phyloP scores from a whole-genome alignment of 2,329 filamentous ascomycete species.

The Fusarium setosum region DNA sequence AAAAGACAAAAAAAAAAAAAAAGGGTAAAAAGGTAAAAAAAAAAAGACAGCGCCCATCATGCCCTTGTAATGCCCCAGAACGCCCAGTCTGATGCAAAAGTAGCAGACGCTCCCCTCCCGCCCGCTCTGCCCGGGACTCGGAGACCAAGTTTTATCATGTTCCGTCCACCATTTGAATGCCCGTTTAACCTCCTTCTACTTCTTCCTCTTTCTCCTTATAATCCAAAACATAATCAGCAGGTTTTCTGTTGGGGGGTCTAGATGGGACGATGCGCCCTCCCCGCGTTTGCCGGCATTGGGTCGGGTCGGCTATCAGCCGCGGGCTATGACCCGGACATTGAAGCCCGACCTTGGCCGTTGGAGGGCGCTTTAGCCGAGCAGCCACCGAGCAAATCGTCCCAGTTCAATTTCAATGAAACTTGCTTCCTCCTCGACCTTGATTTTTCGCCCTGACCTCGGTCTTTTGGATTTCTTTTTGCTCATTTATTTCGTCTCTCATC shows the following conservation, averaged over 20 bases:
- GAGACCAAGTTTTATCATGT: constrained; percentile 30
- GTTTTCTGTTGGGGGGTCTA: too few relatives aligned
- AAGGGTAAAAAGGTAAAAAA: constrained; percentile 7
- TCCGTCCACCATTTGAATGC: constrained; percentile 16
- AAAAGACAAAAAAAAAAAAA: not conserved
- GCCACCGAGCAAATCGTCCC: constrained; percentile 25
- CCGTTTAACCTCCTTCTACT: not conserved
- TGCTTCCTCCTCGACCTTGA: constrained; percentile 17
- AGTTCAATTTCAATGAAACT: constrained; percentile 7
- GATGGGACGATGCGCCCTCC: not conserved
- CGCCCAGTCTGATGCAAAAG: constrained; percentile 46
- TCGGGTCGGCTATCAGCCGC: constrained; percentile 31
- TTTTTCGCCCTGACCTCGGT: not conserved
- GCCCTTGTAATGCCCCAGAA: constrained; percentile 44
- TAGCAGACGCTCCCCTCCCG: constrained; percentile 34
- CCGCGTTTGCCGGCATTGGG: constrained; percentile 1
- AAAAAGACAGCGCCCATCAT: constrained; percentile 43
- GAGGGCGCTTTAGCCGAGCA: constrained; percentile 37
- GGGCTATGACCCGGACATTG: constrained; percentile 27
- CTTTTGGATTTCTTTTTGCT: constrained; percentile 1
- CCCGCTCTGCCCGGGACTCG: constrained; percentile 29
- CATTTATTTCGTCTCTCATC: constrained; percentile 4
- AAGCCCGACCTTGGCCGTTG: constrained; percentile 16
- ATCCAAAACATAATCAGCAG: constrained; percentile 22
- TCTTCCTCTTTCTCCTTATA: constrained; percentile 15